Percentiles rank a stretch among this genome's conserved stretches.
Evolutionary conservation across 441 rosid species (phyloP).

Genomic region (Gossypium schwendimanii): DNA sequence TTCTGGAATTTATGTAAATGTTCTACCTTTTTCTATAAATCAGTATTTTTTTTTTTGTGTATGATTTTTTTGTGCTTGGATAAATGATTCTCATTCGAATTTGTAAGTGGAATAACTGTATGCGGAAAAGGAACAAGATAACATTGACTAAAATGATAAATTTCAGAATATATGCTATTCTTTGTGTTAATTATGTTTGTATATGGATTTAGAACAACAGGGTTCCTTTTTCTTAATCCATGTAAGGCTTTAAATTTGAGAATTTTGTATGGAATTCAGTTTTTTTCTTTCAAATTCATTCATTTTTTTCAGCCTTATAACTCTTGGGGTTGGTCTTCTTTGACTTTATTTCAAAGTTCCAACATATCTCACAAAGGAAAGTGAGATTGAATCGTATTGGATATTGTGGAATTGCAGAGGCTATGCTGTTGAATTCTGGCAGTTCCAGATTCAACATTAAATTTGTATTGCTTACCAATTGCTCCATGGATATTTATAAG

Average conservation of each 20-base stretch:
- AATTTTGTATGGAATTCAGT: conserved; percentile 15
- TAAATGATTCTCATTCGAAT: conserved; percentile 17
- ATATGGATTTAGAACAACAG: conserved; percentile 21
- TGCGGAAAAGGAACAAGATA: conserved; percentile 14
- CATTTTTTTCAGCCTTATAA: neutral
- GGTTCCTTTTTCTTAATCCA: conserved; percentile 1
- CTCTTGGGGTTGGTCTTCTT: conserved; percentile 18
- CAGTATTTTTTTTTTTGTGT: neutral
- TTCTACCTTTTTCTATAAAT: conserved; percentile 5
- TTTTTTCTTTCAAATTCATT: conserved; percentile 4
- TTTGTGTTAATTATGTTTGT: conserved; percentile 22
- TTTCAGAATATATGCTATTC: conserved; percentile 13
- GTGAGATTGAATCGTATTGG: conserved; percentile 22
- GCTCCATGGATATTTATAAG: conserved; percentile 16
- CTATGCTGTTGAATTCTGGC: conserved; percentile 19
- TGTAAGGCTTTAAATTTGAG: conserved; percentile 22
- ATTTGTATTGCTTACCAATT: conserved; percentile 13
- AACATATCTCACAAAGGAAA: conserved; percentile 13
- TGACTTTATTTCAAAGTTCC: conserved; percentile 22
- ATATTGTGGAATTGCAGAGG: conserved; percentile 20
- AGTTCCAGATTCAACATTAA: conserved; percentile 15
- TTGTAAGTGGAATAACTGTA: conserved; percentile 19
- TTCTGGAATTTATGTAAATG: conserved; percentile 6
- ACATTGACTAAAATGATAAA: too few relatives aligned
- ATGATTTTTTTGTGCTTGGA: conserved; percentile 12